These are phyloP conservation scores for Microbotryomycetes sp. DNA, from an alignment of 1,284 basidiomycete genomes.

Conservation along the genomic window DNA sequence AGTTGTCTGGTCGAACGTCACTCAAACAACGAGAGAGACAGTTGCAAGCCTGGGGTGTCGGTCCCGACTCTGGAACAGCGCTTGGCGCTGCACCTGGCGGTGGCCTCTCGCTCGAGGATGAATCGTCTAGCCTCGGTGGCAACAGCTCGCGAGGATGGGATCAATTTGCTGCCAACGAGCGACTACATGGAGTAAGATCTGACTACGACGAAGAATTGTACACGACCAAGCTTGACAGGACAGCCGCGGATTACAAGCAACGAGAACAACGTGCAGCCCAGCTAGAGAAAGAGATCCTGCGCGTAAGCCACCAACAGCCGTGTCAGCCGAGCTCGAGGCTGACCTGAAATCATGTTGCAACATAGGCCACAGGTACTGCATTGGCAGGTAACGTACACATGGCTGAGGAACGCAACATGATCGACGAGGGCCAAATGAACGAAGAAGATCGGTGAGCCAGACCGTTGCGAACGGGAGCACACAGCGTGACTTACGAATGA, in stretches of 20 bases:
- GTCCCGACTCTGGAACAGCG: background rate
- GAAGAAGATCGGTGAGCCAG: slow-evolving; percentile 85
- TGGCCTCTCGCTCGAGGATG: slow-evolving; percentile 33
- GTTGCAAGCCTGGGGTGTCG: slow-evolving; percentile 35
- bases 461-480: slow-evolving; percentile 2
- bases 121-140: slow-evolving; percentile 49
- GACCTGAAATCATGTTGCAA: slow-evolving; percentile 44
- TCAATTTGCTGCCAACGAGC: slow-evolving; percentile 91
- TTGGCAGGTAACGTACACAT: slow-evolving; percentile 65
- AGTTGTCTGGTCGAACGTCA: slow-evolving; percentile 62
- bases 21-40: slow-evolving; percentile 40
- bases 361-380: slow-evolving; percentile 44
- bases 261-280: slow-evolving; percentile 79
- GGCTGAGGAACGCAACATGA: slow-evolving; percentile 73
- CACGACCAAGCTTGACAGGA: slow-evolving; percentile 87
- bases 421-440: slow-evolving; percentile 66
- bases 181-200: slow-evolving; percentile 84
- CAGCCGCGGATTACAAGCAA: slow-evolving; percentile 77
- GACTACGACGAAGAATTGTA: slow-evolving; percentile 91
- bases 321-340: slow-evolving; percentile 5
- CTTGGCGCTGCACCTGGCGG: background rate
- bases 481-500: background rate
- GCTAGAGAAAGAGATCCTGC: slow-evolving; percentile 83
- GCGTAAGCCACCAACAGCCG: slow-evolving; percentile 3
- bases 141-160: slow-evolving; percentile 60